Evolutionary conservation across 2,329 filamentous ascomycete genomes (phyloP), one percentile per base, ranked within the genome.

Genomic region (Dothideomycetes sp.): DNA sequence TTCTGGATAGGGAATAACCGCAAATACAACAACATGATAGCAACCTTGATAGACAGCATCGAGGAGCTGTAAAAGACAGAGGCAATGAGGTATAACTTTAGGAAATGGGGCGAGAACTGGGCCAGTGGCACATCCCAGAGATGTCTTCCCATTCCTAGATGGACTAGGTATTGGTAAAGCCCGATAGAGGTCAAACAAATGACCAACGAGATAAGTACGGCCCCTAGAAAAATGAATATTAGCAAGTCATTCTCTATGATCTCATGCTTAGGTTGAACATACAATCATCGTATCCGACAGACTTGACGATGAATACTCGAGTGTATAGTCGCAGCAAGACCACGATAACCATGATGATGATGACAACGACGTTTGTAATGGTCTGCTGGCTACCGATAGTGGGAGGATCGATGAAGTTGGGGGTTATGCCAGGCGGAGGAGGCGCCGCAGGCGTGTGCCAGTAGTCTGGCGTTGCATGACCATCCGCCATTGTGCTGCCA

Each of bases 1-100:
- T 29, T 34, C n/a, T 40, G 34, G 17, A 44, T 34, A 5, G 34
- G 34, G 20, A 44, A 44, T 12, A 44, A 23, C 13, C 42, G 42
- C 8, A 22, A 28, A n/a, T 40, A 44, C 5, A 44, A 15, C 13
- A 44, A 35, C 30, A 44, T 36, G 19, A 44, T 40, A n/a, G 42
- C 34, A n/a, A 44, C n/a, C 15, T 41, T 44, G 22, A 40, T 29
- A 43, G 68, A 54, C 1, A 42, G 33, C 40, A 42, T 42, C 4
- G 32, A 42, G 3, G 40, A 30, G 40, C 40, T 42, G 32, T 42
- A 42, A 11, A 36, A 30, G 7, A 42, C 25, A 7, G 40, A 29
- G 32, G 32, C 31, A 9, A 36, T 30, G 13, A 42, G 33, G 18
- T 42, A 42, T 18, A 31, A 5, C 32, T 20, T 23, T 5, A 42